A percentile compares a stretch with the other conserved stretches of the same genome.
phyloP scores from a whole-genome alignment of 208 protist species.

The Lotmaria passim region DNA sequence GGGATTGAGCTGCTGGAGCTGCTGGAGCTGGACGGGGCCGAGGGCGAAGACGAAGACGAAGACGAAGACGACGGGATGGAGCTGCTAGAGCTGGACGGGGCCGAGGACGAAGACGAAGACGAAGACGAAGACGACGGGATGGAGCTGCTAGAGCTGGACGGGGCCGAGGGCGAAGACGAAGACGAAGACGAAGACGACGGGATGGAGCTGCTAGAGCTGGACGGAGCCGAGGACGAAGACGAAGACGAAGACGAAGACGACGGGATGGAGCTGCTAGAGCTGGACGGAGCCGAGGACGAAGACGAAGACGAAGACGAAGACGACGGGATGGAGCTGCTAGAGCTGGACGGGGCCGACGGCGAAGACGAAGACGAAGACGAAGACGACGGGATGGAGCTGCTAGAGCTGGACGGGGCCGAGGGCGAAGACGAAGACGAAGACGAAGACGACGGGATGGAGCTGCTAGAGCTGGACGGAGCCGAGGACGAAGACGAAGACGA shows the following conservation, averaged over 20 bases:
- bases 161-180: no score
- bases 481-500: no score
- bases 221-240: no score
- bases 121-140: constrained; percentile 10
- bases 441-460: no score
- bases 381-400: constrained; percentile 5
- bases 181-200: no score
- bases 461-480: no score
- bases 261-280: no score
- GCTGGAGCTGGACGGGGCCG: not conserved
- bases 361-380: constrained; percentile 1
- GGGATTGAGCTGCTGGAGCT: no score
- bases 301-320: not conserved
- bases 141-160: constrained; percentile 7
- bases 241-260: no score
- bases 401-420: no score
- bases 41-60: constrained; percentile 7
- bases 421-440: no score
- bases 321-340: not conserved
- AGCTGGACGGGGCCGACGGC: not conserved
- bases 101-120: not conserved
- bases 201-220: no score
- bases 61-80: not conserved
- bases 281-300: not conserved
- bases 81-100: not conserved